A percentile compares a stretch with the other conserved stretches of the same genome.
phyloP scores from a whole-genome alignment of 148 eudicot genomes.

The Cornus kousa region DNA sequence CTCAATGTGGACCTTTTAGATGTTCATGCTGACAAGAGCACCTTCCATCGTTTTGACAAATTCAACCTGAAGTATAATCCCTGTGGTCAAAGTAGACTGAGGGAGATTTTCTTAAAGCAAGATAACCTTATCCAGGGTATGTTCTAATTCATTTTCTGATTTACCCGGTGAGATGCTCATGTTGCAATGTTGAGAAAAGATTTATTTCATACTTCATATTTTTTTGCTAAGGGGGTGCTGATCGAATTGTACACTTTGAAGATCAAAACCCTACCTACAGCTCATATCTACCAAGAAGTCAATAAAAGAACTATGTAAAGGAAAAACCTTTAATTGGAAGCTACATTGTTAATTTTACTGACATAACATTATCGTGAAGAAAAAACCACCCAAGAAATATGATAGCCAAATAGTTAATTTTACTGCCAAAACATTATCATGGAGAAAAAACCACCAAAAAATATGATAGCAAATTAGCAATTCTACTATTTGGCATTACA shows the following conservation, averaged over 20 bases:
- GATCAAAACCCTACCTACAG: no score
- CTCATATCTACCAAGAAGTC: no score
- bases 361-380: not conserved
- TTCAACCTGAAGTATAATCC: conserved; percentile 99
- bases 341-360: not conserved
- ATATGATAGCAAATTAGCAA: no score
- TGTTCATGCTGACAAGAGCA: conserved; percentile 99
- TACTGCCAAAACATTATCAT: no score
- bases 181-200: not conserved
- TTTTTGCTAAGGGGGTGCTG: not conserved
- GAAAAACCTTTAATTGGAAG: not conserved
- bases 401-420: no score
- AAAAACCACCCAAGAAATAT: no score
- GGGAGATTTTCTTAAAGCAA: conserved; percentile 96
- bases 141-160: conserved; percentile 14
- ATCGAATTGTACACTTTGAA: no score
- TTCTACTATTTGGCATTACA: no score
- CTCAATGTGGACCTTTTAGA: conserved; percentile 95
- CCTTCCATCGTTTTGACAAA: conserved; percentile 99
- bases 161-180: not conserved
- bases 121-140: conserved; percentile 99
- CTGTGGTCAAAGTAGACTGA: conserved; percentile 99
- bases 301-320: no score
- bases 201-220: not conserved
- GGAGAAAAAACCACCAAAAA: no score